phyloP scores from a whole-genome alignment of 225 moss, liverwort and hornwort species.

The Takakia lepidozioides region DNA sequence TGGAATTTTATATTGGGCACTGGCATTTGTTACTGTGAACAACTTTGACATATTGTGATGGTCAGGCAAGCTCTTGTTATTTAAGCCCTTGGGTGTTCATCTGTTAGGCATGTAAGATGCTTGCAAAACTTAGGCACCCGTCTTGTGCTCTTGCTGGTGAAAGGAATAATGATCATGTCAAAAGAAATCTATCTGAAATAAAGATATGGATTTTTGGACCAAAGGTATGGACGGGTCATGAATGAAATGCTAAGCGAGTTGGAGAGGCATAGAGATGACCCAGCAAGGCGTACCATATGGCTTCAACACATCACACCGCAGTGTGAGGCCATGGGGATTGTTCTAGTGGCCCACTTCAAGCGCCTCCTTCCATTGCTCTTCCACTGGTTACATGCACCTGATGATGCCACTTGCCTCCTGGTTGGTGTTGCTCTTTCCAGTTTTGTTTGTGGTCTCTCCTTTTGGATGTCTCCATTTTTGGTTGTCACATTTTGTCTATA shows the following conservation, averaged over 20 bases:
- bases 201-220: constrained; percentile 3
- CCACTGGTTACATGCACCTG: constrained; percentile 73
- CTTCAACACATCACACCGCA: constrained; percentile 60
- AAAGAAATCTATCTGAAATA: neutral
- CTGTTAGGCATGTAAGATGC: too few species aligned
- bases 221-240: constrained; percentile 70
- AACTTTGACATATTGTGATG: neutral
- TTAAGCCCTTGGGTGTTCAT: too few species aligned
- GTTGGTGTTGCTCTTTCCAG: constrained; percentile 18
- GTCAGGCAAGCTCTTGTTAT: too few species aligned
- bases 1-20: too few species aligned
- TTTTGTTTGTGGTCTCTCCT: neutral
- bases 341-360: constrained; percentile 81
- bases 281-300: constrained; percentile 56
- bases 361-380: constrained; percentile 65
- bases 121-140: too few species aligned
- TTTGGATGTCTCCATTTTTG: neutral
- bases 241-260: constrained; percentile 78
- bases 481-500: neutral
- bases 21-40: too few species aligned
- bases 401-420: constrained; percentile 67
- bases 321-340: constrained; percentile 75
- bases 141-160: neutral
- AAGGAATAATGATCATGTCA: neutral
- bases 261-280: constrained; percentile 62